Evolutionary conservation across 768 basidiomycete genomes (phyloP), one percentile per base, ranked within the genome.

Genomic region (Suillus bovinus): DNA sequence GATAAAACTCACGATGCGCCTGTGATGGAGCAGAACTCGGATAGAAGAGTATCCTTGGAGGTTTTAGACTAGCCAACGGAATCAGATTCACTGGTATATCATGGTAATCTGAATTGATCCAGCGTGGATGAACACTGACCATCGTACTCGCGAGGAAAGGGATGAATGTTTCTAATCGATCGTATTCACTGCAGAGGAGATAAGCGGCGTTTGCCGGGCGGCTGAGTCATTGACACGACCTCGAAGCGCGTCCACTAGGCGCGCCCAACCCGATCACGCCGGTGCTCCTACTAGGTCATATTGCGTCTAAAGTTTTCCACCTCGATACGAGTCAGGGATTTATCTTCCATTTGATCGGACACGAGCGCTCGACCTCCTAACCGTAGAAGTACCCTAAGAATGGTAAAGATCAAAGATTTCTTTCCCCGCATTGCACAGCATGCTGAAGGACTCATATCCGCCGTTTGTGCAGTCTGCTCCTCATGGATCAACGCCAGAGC

Each of bases 11-110:
- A 90, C 89, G 87, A 81, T 61, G 87, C 80, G 61, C 88, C 86
- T n/a, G 90, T 91, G 31, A 90, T 81, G 22, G 74, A 71, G 66
- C 84, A 84, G 73, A 91, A 90, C 65, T 88, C 86, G 0, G 76
- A 76, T 60, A 86, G 75, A 53, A 77, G 77, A 58, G 78, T 78
- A 63, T 88, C 86, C 63, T 70, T 76, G 17, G 58, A 60, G 10
- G 66, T 59, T 67, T 64, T 70, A 9, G 73, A 74, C 74, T 76
- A 16, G 54, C 24, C 54, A 55, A 56, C 24, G 27, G 5, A 56
- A 47, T 56, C 55, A 56, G 55, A 56, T 27, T 56, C 24, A 56
- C 24, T 56, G 54, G 22, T 55, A 27, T 55, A 17, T 33, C n/a
- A 58, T 41, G 53, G 54, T 58, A 38, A 29, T 31, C 29, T 10